These are phyloP conservation scores for Uromyces viciae-fabae DNA, from an alignment of 1,284 basidiomycete genomes.

Conservation along the genomic window DNA sequence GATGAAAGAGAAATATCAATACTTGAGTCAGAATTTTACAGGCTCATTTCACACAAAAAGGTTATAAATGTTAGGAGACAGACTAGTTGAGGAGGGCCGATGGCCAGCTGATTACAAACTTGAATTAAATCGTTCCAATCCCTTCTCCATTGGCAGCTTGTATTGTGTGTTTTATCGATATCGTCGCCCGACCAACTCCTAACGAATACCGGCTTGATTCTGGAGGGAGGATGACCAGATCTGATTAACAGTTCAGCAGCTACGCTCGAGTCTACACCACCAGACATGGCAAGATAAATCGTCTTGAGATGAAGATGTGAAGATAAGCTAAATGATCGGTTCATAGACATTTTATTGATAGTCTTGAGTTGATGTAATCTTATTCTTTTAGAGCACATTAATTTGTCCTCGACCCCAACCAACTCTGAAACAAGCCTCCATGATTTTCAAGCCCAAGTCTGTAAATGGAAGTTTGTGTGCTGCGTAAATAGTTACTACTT, in stretches of 20 bases:
- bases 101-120: constrained; percentile 62
- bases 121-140: constrained; percentile 86
- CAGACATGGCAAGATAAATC: constrained; percentile 91
- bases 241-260: constrained; percentile 70
- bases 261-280: constrained; percentile 91
- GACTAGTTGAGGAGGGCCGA: constrained; percentile 57
- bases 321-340: constrained; percentile 12
- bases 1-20: not conserved
- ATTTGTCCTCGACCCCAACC: too few species aligned
- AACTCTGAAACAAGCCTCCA: too few species aligned
- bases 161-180: constrained; percentile 45
- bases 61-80: constrained; percentile 59
- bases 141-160: constrained; percentile 88
- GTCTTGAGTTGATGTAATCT: too few species aligned
- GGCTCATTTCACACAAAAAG: not conserved
- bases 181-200: constrained; percentile 97
- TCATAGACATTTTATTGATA: not conserved
- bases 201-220: constrained; percentile 62
- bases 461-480: too few species aligned
- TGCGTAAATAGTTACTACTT: too few species aligned
- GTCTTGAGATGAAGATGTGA: not conserved
- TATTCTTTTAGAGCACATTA: too few species aligned
- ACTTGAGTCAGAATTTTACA: constrained; percentile 43
- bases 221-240: constrained; percentile 58
- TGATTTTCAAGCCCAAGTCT: too few species aligned